These are phyloP conservation scores for Harringtonia aguacate DNA, from an alignment of 2,329 filamentous ascomycete genomes.

Conservation along the genomic window DNA sequence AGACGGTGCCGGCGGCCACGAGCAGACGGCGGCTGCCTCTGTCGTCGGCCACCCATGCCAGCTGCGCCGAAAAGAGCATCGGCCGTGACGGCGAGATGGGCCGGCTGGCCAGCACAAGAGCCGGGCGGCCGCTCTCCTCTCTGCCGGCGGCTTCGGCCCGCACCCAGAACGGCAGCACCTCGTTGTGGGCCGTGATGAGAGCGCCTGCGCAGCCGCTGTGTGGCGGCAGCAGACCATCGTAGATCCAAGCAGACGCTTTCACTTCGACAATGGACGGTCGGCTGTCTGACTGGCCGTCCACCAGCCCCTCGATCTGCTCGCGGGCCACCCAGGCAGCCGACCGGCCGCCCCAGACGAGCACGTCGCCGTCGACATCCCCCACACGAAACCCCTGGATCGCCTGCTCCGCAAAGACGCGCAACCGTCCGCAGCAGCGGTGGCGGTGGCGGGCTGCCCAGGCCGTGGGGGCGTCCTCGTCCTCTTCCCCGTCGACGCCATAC, in stretches of 20 bases:
- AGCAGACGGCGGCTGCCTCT: not conserved
- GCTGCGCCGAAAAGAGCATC: conserved; percentile 76
- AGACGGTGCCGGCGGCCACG: conserved; percentile 59
- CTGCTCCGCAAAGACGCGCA: conserved; percentile 54
- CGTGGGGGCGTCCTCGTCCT: not conserved
- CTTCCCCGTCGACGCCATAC: conserved; percentile 27
- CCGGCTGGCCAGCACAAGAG: conserved; percentile 28
- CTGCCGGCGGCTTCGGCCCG: conserved; percentile 1
- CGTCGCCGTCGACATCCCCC: conserved; percentile 13
- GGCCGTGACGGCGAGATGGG: conserved; percentile 60
- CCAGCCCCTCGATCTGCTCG: conserved; percentile 23
- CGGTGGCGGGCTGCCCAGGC: not conserved
- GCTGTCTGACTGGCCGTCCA: conserved; percentile 13
- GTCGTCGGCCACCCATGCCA: conserved; percentile 43
- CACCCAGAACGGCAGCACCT: conserved; percentile 45
- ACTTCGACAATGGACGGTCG: not conserved
- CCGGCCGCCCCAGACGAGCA: conserved; percentile 62
- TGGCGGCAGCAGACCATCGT: conserved; percentile 50
- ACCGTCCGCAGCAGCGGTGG: conserved; percentile 21
- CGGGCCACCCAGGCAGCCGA: conserved; percentile 35
- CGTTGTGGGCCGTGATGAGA: conserved; percentile 80
- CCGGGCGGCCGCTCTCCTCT: too few relatives aligned
- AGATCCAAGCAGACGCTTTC: conserved; percentile 62
- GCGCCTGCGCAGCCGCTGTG: conserved; percentile 30
- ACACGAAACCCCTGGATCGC: conserved; percentile 63